phyloP scores from a whole-genome alignment of 129 eudicot species.

The Apium graveolens region DNA sequence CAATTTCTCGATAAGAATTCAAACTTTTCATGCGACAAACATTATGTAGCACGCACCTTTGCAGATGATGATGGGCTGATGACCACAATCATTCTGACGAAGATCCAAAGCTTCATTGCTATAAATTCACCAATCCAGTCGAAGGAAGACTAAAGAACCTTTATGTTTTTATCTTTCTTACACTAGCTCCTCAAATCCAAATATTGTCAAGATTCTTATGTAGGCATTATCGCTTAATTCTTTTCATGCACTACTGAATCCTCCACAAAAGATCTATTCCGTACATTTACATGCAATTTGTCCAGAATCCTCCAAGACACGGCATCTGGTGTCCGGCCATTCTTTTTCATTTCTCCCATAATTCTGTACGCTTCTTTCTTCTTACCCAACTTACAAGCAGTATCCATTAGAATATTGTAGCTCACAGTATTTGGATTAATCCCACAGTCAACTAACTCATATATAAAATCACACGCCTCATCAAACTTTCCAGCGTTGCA shows the following conservation, averaged over 20 bases:
- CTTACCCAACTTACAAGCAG: slow-evolving; percentile 62
- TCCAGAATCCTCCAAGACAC: slow-evolving; percentile 87
- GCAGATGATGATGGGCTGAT: not conserved
- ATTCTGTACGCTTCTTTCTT: slow-evolving; percentile 80
- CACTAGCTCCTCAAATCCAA: not conserved
- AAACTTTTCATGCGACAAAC: not conserved
- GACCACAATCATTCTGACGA: not conserved
- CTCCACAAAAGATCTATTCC: slow-evolving; percentile 4
- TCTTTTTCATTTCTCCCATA: slow-evolving; percentile 79
- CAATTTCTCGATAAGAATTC: not conserved
- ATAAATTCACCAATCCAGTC: not conserved
- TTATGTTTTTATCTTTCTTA: not conserved
- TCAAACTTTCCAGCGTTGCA: slow-evolving; percentile 47
- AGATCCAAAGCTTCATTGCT: not conserved
- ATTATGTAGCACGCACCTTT: not conserved
- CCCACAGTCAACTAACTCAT: slow-evolving; percentile 84
- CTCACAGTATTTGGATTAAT: slow-evolving; percentile 49
- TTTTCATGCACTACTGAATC: slow-evolving; percentile 7
- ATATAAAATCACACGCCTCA: slow-evolving; percentile 72
- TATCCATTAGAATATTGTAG: slow-evolving; percentile 64
- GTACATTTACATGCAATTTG: slow-evolving; percentile 42
- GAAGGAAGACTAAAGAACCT: not conserved
- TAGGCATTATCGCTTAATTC: not conserved
- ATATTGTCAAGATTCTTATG: not conserved
- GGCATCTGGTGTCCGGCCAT: slow-evolving; percentile 76